phyloP scores from a whole-genome alignment of 139 green algal genomes.

The Chlamydomonas asymmetrica region DNA sequence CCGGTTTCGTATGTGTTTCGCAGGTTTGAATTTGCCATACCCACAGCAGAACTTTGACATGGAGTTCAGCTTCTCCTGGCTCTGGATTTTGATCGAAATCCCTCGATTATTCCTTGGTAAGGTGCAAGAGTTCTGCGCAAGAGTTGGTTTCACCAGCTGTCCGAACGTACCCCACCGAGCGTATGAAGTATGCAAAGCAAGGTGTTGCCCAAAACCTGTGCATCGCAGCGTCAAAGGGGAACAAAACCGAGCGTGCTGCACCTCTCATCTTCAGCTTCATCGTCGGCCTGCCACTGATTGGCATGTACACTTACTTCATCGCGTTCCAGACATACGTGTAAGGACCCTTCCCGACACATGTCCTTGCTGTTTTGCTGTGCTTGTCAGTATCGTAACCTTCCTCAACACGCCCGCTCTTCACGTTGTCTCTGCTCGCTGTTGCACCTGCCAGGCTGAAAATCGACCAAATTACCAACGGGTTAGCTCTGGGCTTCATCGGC shows the following conservation, averaged over 20 bases:
- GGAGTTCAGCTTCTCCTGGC: conserved; percentile 56
- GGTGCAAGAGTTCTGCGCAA: neutral
- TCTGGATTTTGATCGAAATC: conserved; percentile 58
- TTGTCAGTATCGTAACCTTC: neutral
- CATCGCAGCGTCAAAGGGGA: conserved; percentile 61
- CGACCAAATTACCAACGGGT: conserved; percentile 47
- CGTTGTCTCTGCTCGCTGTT: neutral
- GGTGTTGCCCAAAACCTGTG: neutral
- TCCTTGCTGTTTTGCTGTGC: neutral
- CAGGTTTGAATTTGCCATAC: conserved; percentile 57
- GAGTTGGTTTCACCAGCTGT: neutral
- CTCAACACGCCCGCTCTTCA: neutral
- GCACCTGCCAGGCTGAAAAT: conserved; percentile 46
- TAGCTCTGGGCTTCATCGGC: conserved; percentile 40
- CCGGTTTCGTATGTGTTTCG: neutral
- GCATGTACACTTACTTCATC: conserved; percentile 61
- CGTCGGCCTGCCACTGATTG: conserved; percentile 46
- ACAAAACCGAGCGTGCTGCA: conserved; percentile 56
- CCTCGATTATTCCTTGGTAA: conserved; percentile 54
- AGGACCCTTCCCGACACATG: conserved; percentile 8
- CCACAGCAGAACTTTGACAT: conserved; percentile 50
- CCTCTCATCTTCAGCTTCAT: conserved; percentile 54
- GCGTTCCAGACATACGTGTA: conserved; percentile 68
- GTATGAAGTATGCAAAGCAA: too few species aligned
- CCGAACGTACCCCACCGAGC: too few species aligned